phyloP scores from a whole-genome alignment of 306 rosid species.

The Prunus kanzakura region DNA sequence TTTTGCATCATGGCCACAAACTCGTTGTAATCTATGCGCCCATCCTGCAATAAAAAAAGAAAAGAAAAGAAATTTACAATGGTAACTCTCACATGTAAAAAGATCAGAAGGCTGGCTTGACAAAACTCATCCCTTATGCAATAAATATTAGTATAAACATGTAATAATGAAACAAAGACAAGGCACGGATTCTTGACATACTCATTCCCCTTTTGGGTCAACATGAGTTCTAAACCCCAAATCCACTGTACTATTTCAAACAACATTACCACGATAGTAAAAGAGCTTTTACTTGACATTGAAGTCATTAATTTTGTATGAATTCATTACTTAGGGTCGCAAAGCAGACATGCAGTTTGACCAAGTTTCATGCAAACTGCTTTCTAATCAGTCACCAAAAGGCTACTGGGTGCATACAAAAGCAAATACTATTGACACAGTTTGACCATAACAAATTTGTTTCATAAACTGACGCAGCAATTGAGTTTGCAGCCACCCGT shows the following conservation, averaged over 20 bases:
- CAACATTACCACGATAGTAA: not conserved
- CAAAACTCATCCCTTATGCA: not conserved
- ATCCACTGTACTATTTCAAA: not conserved
- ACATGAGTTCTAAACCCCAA: not conserved
- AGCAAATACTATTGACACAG: not conserved
- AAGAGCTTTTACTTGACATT: not conserved
- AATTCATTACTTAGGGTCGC: not conserved
- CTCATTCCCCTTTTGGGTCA: not conserved
- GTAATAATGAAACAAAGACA: not conserved
- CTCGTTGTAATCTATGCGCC: conserved; percentile 89
- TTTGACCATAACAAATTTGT: not conserved
- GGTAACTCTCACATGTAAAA: not conserved
- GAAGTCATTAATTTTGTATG: not conserved
- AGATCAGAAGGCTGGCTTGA: not conserved
- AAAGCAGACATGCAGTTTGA: not conserved
- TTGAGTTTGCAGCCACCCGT: not conserved
- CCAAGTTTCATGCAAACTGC: not conserved
- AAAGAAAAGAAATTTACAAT: not conserved
- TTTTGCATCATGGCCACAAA: conserved; percentile 99
- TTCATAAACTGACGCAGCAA: not conserved
- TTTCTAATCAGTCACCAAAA: not conserved
- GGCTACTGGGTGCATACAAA: not conserved
- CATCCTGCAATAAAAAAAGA: conserved; percentile 53
- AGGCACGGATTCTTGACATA: not conserved
- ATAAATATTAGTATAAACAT: not conserved